A percentile compares a stretch with the other conserved stretches of the same genome.
These are phyloP conservation scores for Phytophthora palmivora DNA, from an alignment of 352 stramenopile genomes.

Conservation along the genomic window DNA sequence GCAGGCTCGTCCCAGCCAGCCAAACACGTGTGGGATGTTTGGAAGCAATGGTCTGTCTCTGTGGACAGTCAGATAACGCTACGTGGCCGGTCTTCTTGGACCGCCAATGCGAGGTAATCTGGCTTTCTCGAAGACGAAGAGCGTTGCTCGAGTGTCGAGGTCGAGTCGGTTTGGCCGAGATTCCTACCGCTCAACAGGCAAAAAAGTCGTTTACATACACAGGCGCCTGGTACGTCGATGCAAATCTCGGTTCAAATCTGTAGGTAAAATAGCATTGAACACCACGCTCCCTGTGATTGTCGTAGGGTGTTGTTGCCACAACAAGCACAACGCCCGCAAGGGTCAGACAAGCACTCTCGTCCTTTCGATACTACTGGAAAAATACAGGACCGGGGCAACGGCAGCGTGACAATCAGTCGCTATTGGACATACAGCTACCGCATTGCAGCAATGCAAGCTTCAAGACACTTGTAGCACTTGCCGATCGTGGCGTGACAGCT, in stretches of 20 bases:
- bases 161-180: conserved; percentile 34
- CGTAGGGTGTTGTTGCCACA: not conserved
- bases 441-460: conserved; percentile 10
- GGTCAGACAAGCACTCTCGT: conserved; percentile 20
- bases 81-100: conserved; percentile 21
- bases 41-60: conserved; percentile 30
- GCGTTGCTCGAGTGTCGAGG: too few species aligned
- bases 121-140: conserved; percentile 18
- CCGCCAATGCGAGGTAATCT: conserved; percentile 5
- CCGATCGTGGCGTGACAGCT: conserved; percentile 21
- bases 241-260: conserved; percentile 24
- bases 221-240: conserved; percentile 12
- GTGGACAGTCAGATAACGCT: conserved; percentile 21
- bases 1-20: conserved; percentile 24
- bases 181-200: conserved; percentile 28
- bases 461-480: not conserved
- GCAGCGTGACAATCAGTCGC: conserved; percentile 3
- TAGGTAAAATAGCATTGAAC: not conserved
- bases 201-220: conserved; percentile 25
- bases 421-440: not conserved
- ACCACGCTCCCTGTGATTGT: not conserved
- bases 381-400: conserved; percentile 11
- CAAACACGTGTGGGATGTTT: conserved; percentile 17
- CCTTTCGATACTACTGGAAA: conserved; percentile 10
- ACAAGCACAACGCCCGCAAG: not conserved